A percentile compares a stretch with the other conserved stretches of the same genome.
Conservation (phyloP, 2,329 filamentous ascomycete species). For the Trichoderma atrobrunneum region DNA sequence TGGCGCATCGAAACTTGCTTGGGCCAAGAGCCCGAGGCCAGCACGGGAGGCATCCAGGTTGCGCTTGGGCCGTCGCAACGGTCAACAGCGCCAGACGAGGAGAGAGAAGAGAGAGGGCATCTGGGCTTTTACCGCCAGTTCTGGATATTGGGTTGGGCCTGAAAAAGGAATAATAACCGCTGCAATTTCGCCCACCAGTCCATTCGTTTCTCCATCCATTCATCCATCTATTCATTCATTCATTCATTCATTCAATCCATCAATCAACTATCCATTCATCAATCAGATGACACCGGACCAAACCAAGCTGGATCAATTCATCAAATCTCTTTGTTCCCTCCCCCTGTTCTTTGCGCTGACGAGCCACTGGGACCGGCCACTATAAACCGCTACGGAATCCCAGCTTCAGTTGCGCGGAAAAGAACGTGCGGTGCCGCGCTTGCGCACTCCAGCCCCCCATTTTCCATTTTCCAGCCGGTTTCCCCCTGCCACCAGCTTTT, state of each 20-base stretch:
- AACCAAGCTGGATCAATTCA: neutral
- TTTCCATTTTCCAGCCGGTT: conserved; percentile 20
- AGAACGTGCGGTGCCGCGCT: conserved; percentile 9
- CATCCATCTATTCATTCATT: neutral
- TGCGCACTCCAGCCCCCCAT: conserved; percentile 19
- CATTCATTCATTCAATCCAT: neutral
- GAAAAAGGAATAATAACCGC: neutral
- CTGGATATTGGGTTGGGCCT: neutral
- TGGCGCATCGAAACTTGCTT: neutral
- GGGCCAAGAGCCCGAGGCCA: neutral
- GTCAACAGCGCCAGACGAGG: neutral
- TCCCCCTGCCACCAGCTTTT: conserved; percentile 20
- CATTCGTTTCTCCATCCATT: neutral
- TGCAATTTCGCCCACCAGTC: neutral
- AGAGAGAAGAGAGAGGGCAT: neutral
- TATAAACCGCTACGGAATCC: neutral
- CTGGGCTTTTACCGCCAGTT: neutral
- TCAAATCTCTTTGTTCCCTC: neutral
- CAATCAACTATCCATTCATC: neutral
- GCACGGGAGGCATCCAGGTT: conserved; percentile 5
- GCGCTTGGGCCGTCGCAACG: conserved; percentile 1
- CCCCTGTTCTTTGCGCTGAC: neutral
- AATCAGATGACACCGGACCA: neutral
- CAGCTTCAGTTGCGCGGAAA: neutral
- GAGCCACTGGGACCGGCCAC: neutral